These are phyloP conservation scores for Mastigamoeba balamuthi DNA, from an alignment of 78 protist genomes.

Conservation along the genomic window DNA sequence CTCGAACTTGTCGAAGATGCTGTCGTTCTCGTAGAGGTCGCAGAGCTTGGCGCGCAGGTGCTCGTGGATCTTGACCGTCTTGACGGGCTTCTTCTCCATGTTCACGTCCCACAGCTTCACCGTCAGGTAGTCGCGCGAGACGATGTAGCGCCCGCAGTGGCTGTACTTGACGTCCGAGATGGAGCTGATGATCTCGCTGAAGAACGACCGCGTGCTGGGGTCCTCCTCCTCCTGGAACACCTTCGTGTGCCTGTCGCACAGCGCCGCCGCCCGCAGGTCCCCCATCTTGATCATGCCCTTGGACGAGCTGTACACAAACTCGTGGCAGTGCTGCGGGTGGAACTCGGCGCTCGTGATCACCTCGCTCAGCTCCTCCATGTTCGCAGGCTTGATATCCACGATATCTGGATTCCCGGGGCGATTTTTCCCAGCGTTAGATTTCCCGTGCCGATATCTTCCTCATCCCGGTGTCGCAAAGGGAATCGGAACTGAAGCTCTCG, in stretches of 20 bases:
- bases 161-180: slow-evolving; percentile 81
- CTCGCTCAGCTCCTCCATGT: slow-evolving; percentile 96
- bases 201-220: slow-evolving; percentile 56
- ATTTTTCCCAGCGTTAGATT: too few relatives aligned
- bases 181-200: slow-evolving; percentile 79
- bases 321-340: slow-evolving; percentile 80
- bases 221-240: slow-evolving; percentile 54
- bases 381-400: slow-evolving; percentile 94
- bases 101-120: slow-evolving; percentile 86
- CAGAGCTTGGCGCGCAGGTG: slow-evolving; percentile 63
- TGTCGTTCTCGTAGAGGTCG: slow-evolving; percentile 90
- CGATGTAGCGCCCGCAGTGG: slow-evolving; percentile 75
- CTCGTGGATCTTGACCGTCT: slow-evolving; percentile 73
- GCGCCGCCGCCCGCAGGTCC: slow-evolving; percentile 74
- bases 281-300: slow-evolving; percentile 59
- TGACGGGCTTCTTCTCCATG: slow-evolving; percentile 60
- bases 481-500: slow-evolving; percentile 76
- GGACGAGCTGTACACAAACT: slow-evolving; percentile 73
- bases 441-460: background rate
- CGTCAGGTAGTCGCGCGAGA: slow-evolving; percentile 88
- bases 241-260: slow-evolving; percentile 64
- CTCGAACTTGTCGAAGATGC: slow-evolving; percentile 91
- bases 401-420: slow-evolving; percentile 7
- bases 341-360: slow-evolving; percentile 90
- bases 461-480: background rate